Percentiles rank a stretch among this genome's conserved stretches.
Conservation (phyloP, 306 rosid genomes). For the Cucurbita ficifolia region DNA sequence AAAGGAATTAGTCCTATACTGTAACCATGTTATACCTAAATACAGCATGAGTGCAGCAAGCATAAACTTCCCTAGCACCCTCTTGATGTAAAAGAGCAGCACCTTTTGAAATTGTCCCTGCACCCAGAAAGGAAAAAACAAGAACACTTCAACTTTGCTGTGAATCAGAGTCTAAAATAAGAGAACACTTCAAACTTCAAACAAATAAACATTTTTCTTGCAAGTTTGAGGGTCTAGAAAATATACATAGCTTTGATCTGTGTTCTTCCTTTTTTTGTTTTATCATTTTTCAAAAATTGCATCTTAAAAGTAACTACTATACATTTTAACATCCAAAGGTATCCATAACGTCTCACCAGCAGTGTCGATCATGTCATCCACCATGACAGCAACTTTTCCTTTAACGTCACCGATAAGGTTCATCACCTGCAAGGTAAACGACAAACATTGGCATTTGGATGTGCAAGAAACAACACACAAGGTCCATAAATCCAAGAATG, state of each 20-base stretch:
- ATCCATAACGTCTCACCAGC: slow-evolving; percentile 46
- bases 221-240: background rate
- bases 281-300: background rate
- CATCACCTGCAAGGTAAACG: slow-evolving; percentile 53
- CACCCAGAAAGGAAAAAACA: background rate
- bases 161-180: background rate
- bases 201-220: background rate
- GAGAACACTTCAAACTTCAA: background rate
- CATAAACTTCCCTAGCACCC: slow-evolving; percentile 97
- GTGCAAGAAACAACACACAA: background rate
- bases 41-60: slow-evolving; percentile 91
- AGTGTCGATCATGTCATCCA: slow-evolving; percentile 99
- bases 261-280: background rate
- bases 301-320: background rate
- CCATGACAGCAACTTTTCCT: slow-evolving; percentile 98
- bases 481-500: background rate
- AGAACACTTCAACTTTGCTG: background rate
- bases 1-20: no score
- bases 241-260: background rate
- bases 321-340: background rate
- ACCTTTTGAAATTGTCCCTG: slow-evolving; percentile 91
- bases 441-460: background rate
- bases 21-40: slow-evolving; percentile 43
- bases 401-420: slow-evolving; percentile 91
- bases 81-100: slow-evolving; percentile 84